phyloP scores from a whole-genome alignment of 2,329 filamentous ascomycete species.

The Diaporthe velutina region DNA sequence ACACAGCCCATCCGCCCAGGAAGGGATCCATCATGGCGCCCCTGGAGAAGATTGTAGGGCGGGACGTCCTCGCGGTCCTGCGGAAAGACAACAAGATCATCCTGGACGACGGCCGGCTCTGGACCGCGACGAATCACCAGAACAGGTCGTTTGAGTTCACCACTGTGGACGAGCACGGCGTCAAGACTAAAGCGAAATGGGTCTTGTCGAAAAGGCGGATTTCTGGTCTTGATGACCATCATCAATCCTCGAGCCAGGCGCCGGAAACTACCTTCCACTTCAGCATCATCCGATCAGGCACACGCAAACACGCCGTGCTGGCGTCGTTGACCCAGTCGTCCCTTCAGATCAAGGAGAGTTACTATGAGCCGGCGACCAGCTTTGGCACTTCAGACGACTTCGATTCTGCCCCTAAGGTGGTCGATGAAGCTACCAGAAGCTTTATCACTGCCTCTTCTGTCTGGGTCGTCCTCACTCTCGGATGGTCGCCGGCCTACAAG shows the following conservation, averaged over 20 bases:
- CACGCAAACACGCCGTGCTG: conserved; percentile 33
- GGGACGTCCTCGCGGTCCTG: conserved; percentile 25
- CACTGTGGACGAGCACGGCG: conserved; percentile 3
- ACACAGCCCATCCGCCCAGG: not conserved
- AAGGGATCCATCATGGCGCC: conserved; percentile 1
- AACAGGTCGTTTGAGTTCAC: conserved; percentile 31
- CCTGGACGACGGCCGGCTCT: conserved; percentile 26
- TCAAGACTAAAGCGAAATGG: conserved; percentile 1
- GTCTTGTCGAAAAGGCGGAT: conserved; percentile 13
- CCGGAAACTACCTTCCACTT: conserved; percentile 26
- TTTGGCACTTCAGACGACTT: not conserved
- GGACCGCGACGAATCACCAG: conserved; percentile 8
- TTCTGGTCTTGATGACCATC: conserved; percentile 8
- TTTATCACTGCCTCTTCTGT: conserved; percentile 25
- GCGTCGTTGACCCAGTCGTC: conserved; percentile 20
- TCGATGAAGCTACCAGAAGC: conserved; percentile 27
- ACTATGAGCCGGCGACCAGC: conserved; percentile 14
- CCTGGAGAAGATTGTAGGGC: conserved; percentile 2
- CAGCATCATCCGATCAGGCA: conserved; percentile 25
- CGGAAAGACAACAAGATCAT: conserved; percentile 24
- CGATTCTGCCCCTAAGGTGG: not conserved
- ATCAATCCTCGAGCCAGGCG: not conserved
- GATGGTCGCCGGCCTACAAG: conserved; percentile 32
- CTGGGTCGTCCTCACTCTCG: conserved; percentile 33
- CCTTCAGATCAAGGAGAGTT: conserved; percentile 34